Evolutionary conservation across 495 filamentous ascomycete species (phyloP), one percentile per base, ranked within the genome.

Genomic region (Neurospora intermedia): DNA sequence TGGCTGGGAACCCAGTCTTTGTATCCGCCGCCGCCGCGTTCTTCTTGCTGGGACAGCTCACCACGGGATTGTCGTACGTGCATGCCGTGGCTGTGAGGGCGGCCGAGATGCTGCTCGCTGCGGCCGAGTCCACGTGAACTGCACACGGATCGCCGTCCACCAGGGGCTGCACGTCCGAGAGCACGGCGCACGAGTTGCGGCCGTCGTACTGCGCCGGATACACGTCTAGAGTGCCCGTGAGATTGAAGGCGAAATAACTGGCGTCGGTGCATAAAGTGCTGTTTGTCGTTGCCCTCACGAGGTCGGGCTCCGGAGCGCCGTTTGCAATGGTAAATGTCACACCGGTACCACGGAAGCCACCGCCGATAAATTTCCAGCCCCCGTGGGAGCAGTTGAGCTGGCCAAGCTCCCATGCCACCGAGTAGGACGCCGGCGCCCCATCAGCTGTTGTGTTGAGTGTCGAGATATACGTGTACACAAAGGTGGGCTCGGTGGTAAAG

Each of bases 221-320:
- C 48, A 76, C 69, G 27, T 69, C 16, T 69, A 78, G 71, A 6
- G 66, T 78, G 23, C 77, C 76, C 6, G 77, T 77, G 20, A 81
- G 74, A 71, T 80, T 77, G 75, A 78, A 76, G 54, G 72, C 70
- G 71, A 74, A 69, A 38, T 78, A 75, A 45, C 72, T 72, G 16
- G 35, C 69, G 59, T 41, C 40, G 54, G 71, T 18, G 54, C 71
- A 73, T 11, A 16, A 23, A 35, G n/a, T 48, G 71, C 35, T 40
- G 20, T 40, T 72, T 10, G 76, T 76, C 43, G 80, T 80, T 20
- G 76, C 78, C 40, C 80, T 74, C 43, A 78, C 76, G 39, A 82
- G 74, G 69, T 80, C 78, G 11, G 72, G 59, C 70, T 72, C 27
- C 71, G 69, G 75, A 1, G 73, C 76, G 70, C 70, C 73, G 41